Evolutionary conservation across 768 basidiomycete species (phyloP).

Genomic region (Goffeauzyma gilvescens): DNA sequence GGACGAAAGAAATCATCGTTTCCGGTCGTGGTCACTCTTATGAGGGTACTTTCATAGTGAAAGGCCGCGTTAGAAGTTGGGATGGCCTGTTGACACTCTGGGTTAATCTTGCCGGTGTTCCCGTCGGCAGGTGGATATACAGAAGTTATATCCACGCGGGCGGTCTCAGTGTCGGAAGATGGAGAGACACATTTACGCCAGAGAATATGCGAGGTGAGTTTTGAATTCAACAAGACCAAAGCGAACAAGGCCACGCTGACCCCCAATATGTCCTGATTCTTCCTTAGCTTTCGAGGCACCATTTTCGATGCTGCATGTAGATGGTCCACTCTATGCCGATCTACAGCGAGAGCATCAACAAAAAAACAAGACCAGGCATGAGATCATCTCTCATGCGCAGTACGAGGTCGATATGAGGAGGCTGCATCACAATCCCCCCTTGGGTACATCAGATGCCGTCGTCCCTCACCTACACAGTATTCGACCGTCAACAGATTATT

Average conservation of each 20-base stretch:
- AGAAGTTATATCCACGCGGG: conserved; percentile 30
- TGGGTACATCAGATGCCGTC: no score
- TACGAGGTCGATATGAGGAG: no score
- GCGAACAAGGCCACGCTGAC: background rate
- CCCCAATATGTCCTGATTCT: background rate
- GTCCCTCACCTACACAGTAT: no score
- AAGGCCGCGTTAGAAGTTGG: conserved; percentile 27
- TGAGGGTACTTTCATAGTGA: conserved; percentile 23
- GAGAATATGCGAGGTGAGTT: conserved; percentile 20
- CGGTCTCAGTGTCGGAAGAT: conserved; percentile 26
- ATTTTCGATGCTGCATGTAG: conserved; percentile 20
- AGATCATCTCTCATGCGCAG: no score
- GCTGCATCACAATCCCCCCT: no score
- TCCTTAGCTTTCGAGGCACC: conserved; percentile 23
- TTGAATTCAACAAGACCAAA: background rate
- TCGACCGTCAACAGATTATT: no score
- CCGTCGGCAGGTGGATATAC: conserved; percentile 26
- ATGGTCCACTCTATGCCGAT: conserved; percentile 12
- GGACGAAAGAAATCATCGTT: conserved; percentile 31
- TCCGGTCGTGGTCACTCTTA: conserved; percentile 16
- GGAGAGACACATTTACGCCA: conserved; percentile 30
- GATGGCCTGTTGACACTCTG: conserved; percentile 25
- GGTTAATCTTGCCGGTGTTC: conserved; percentile 18
- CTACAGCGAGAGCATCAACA: background rate
- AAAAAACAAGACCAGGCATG: no score